These are phyloP conservation scores for Alectoria sarmentosa DNA, from an alignment of 495 filamentous ascomycete species.

Conservation along the genomic window DNA sequence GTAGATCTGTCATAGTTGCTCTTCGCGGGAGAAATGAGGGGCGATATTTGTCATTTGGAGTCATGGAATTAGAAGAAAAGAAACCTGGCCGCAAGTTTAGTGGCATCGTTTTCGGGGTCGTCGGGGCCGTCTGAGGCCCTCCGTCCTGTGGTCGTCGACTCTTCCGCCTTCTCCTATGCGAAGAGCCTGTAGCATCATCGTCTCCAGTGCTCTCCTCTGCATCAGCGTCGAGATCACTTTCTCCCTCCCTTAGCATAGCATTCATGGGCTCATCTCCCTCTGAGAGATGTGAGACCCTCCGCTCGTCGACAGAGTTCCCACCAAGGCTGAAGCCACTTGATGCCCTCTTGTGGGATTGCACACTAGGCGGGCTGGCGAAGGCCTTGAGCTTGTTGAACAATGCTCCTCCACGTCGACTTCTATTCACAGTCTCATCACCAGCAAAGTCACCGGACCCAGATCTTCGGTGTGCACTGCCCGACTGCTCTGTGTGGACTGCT, in stretches of 20 bases:
- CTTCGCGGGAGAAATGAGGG: constrained; percentile 55
- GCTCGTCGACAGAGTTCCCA: constrained; percentile 19
- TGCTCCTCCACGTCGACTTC: constrained; percentile 49
- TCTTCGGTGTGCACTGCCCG: constrained; percentile 42
- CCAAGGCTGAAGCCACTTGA: constrained; percentile 36
- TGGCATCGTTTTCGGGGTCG: constrained; percentile 45
- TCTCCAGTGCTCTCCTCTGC: constrained; percentile 65
- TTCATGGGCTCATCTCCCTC: constrained; percentile 45
- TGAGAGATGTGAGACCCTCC: constrained; percentile 34
- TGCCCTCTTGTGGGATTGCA: constrained; percentile 39
- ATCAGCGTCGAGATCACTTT: constrained; percentile 64
- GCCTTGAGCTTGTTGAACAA: constrained; percentile 62
- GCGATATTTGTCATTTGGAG: constrained; percentile 41
- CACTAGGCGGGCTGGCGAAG: constrained; percentile 40
- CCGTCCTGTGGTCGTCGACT: constrained; percentile 48
- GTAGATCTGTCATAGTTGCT: constrained; percentile 60
- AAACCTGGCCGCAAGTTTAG: constrained; percentile 37
- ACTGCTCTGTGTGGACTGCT: constrained; percentile 39
- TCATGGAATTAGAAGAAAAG: constrained; percentile 41
- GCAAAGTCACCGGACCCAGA: constrained; percentile 51
- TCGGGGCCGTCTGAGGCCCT: constrained; percentile 52
- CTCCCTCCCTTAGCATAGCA: constrained; percentile 54
- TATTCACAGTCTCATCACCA: constrained; percentile 44
- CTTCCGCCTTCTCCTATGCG: constrained; percentile 38
- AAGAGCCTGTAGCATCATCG: constrained; percentile 38